Evolutionary conservation across 768 basidiomycete genomes (phyloP).

Genomic region (Rhizopogon sp.): DNA sequence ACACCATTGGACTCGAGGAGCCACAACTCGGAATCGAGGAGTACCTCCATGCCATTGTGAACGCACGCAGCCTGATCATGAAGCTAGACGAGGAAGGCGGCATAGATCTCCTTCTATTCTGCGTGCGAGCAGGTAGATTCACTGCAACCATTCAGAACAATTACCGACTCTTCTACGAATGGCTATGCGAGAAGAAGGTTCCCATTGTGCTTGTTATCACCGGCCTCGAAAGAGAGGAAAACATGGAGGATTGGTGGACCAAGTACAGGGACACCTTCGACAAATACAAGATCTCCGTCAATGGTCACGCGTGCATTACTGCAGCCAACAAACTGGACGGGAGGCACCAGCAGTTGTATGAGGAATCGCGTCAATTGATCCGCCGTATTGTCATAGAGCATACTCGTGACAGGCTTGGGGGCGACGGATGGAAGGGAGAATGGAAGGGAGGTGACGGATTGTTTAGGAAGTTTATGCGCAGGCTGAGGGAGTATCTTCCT

Average conservation of each 20-base stretch:
- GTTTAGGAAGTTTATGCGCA: slow-evolving; percentile 21
- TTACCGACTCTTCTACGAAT: slow-evolving; percentile 34
- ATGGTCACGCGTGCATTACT: slow-evolving; percentile 32
- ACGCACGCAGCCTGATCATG: slow-evolving; percentile 28
- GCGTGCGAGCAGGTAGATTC: slow-evolving; percentile 35
- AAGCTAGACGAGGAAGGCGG: slow-evolving; percentile 26
- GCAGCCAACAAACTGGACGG: slow-evolving; percentile 14
- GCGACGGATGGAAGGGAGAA: background rate
- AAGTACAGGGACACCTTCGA: slow-evolving; percentile 12
- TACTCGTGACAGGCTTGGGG: background rate
- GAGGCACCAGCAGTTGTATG: slow-evolving; percentile 19
- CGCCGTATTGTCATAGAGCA: slow-evolving; percentile 10
- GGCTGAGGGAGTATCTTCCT: slow-evolving; percentile 16
- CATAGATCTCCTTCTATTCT: slow-evolving; percentile 38
- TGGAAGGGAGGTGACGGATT: background rate
- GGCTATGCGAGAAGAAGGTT: slow-evolving; percentile 28
- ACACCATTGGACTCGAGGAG: slow-evolving; percentile 32
- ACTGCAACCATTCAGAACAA: slow-evolving; percentile 31
- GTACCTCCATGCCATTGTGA: slow-evolving; percentile 22
- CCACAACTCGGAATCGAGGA: slow-evolving; percentile 23
- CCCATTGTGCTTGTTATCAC: slow-evolving; percentile 26
- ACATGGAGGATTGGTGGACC: slow-evolving; percentile 15
- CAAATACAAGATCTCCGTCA: slow-evolving; percentile 20
- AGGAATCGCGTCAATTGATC: slow-evolving; percentile 16
- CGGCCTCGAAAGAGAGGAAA: slow-evolving; percentile 21